Conservation (phyloP, 306 rosid species). For the Elaeagnus macrophylla region DNA sequence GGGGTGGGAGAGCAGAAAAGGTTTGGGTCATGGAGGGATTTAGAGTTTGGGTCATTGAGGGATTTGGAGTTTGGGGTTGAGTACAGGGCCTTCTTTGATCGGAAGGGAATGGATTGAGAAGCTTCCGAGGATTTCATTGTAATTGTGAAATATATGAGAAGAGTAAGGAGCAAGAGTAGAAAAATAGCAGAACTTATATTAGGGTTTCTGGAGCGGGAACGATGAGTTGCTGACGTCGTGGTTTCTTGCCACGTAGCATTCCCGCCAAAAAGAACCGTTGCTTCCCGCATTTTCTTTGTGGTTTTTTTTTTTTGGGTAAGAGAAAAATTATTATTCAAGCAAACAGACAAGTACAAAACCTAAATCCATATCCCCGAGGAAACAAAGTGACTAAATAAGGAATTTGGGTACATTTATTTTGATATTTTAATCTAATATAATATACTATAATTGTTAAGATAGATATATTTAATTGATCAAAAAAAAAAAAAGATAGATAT, state of each 20-base stretch:
- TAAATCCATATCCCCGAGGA: too few relatives aligned
- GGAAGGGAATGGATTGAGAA: slow-evolving; percentile 21
- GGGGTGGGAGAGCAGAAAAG: slow-evolving; percentile 46
- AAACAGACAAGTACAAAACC: neutral
- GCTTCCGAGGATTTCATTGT: slow-evolving; percentile 39
- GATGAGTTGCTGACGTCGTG: slow-evolving; percentile 10
- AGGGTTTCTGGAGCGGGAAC: slow-evolving; percentile 13
- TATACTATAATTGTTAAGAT: too few relatives aligned
- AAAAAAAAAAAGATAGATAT: too few relatives aligned
- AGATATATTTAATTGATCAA: too few relatives aligned
- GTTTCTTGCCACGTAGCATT: slow-evolving; percentile 27
- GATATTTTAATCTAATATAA: too few relatives aligned
- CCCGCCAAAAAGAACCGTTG: slow-evolving; percentile 66
- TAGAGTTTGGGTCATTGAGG: slow-evolving; percentile 14
- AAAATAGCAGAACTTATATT: neutral
- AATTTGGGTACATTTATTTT: too few relatives aligned
- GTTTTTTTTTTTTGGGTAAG: slow-evolving; percentile 11
- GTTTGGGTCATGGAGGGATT: slow-evolving; percentile 9
- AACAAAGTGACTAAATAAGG: too few relatives aligned
- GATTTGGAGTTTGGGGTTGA: slow-evolving; percentile 22
- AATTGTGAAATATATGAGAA: neutral
- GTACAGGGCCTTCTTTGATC: slow-evolving; percentile 30
- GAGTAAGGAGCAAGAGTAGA: neutral
- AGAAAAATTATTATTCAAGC: too few relatives aligned
- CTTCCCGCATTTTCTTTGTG: slow-evolving; percentile 26